Conservation (phyloP, 257 asterid genomes). For the Coffea canephora region DNA sequence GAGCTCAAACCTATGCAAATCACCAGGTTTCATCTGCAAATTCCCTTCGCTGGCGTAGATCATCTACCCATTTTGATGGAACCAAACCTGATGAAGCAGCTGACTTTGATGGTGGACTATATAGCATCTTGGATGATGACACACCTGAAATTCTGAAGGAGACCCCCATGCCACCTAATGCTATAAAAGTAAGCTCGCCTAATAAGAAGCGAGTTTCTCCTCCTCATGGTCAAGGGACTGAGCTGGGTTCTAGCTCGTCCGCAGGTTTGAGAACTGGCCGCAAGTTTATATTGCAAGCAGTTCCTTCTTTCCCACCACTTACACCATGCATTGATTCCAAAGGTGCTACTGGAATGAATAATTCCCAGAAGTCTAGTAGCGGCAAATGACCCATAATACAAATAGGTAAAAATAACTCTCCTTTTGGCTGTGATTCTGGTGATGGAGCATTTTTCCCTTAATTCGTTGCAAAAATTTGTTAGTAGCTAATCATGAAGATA, state of each 20-base stretch:
- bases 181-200: constrained; percentile 69
- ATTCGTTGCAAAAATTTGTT: neutral
- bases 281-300: constrained; percentile 59
- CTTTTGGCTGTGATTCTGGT: neutral
- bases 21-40: constrained; percentile 31
- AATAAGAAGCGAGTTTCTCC: constrained; percentile 77
- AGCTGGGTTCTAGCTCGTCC: constrained; percentile 39
- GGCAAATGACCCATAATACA: constrained; percentile 22
- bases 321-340: constrained; percentile 47
- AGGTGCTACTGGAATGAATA: constrained; percentile 11
- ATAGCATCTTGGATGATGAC: constrained; percentile 40
- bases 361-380: constrained; percentile 32
- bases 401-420: neutral
- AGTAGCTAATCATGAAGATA: neutral
- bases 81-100: constrained; percentile 28
- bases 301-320: constrained; percentile 57
- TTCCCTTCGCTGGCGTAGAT: constrained; percentile 40
- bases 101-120: constrained; percentile 34
- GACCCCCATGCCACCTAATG: constrained; percentile 32
- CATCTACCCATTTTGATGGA: constrained; percentile 41
- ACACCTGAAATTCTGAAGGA: constrained; percentile 64
- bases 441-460: neutral
- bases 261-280: constrained; percentile 50
- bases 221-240: constrained; percentile 40
- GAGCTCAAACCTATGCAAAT: constrained; percentile 31